Evolutionary conservation across 2,329 filamentous ascomycete species (phyloP), one percentile per base, ranked within the genome.

Genomic region (Pseudopyrenochaeta lycopersici): DNA sequence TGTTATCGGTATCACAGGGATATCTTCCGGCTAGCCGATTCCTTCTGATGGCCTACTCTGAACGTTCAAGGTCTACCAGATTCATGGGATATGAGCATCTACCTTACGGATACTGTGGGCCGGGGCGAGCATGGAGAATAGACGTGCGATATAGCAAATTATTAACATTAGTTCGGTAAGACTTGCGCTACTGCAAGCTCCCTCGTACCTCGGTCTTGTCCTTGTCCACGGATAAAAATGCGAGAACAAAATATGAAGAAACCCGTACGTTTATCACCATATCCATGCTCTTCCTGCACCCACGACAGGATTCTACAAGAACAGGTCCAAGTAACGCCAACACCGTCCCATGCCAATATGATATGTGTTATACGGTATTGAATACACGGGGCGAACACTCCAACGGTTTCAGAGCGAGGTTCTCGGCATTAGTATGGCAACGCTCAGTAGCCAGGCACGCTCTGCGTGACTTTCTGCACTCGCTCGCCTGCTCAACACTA

Each of bases 291-390:
- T 11, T 39, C 17, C 18, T 23, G 20, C 36, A 39, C 12, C 11
- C 14, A 39, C n/a, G 18, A 39, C 18, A 39, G n/a, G 20, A 12
- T 20, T n/a, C 10, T 27, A 17, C 20, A 7, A 23, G 15, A 15
- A 18, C 14, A 42, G 11, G 23, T 14, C 27, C 40, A 29, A 4
- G 23, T 30, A 36, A 31, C 33, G 36, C 31, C 38, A 43, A 52
- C 49, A 36, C 42, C 35, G 14, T 10, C 17, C 45, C 45, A 48
- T 48, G 45, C 45, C 20, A 48, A 17, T 42, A 42, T 42, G 40
- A 31, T 31, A 29, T 5, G 40, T 18, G 10, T 15, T 30, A 12
- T 4, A 21, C 11, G 36, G 12, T 27, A 40, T 18, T 21, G 14
- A 42, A 14, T 12, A 39, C 17, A 21, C 5, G 18, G 15, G 9